Base-by-base conservation (phyloP, 1,284 basidiomycete genomes). In the Moniliophthora roreri region DNA sequence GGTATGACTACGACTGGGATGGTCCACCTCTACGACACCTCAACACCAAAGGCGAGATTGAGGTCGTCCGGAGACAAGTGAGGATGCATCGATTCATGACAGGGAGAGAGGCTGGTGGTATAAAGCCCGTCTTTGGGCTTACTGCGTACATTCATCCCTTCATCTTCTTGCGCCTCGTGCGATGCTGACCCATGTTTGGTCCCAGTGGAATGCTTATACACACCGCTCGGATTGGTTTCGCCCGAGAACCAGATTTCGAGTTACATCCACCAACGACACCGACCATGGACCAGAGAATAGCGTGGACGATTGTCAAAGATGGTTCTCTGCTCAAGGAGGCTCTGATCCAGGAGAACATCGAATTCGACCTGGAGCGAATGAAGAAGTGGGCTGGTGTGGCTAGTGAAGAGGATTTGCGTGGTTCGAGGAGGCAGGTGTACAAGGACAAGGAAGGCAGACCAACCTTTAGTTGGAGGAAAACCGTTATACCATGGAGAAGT, bases 81-180 rank as follows among this genome's bases (percentile, higher is more conserved):
- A 66, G 89, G 20, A 77, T 85, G 62, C 91, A 94, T 68, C 74
- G 78, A 13, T 93, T 94, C 70, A 73, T 93, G 39, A 94, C 91
- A 0, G 91, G 91, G 0, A 71, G 90, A 37, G 91, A 94, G 66
- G 82, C 79, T 4, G 84, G 85, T 15, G 90, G 90, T 0, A 81
- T 91, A 16, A 92, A 91, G 62, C 92, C 91, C 13, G 82, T 94
- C 1, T 91, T 84, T 58, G 91, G 91, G 2, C 70, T 93, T 13
- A 94, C 92, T 46, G 82, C 90, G 89, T 93, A 63, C 60, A 83
- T 77, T 9, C n/a, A 34, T 45, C 42, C 42, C 38, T 50, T 39
- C 47, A 20, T 20, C 34, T 34, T 24, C 39, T n/a, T 23, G 34
- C 49, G 42, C 46, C 42, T 23, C 20, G n/a, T n/a, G n/a, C n/a